A percentile compares a stretch with the other conserved stretches of the same genome.
phyloP scores from a whole-genome alignment of 169 alveolate species.

The Cryptosporidium sp. region DNA sequence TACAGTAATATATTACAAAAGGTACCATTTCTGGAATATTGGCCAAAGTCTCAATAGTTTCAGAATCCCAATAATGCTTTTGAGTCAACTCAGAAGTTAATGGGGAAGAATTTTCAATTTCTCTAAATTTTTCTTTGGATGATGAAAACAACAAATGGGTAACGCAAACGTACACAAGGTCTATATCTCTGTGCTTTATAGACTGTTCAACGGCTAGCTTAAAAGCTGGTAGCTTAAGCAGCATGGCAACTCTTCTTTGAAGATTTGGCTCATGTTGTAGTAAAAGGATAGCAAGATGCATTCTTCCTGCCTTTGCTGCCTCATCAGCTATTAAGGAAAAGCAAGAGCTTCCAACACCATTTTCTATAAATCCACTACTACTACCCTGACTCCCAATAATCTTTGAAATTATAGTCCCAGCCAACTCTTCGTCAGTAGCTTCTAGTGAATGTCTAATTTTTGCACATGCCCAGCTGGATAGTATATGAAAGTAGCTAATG shows the following conservation, averaged over 20 bases:
- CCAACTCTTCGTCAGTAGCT: constrained; percentile 82
- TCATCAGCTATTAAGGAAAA: constrained; percentile 76
- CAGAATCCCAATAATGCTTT: constrained; percentile 66
- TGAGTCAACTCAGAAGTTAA: constrained; percentile 21
- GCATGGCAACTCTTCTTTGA: constrained; percentile 77
- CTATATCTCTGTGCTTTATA: constrained; percentile 79
- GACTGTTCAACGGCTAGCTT: constrained; percentile 80
- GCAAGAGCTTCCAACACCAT: constrained; percentile 24
- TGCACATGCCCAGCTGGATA: constrained; percentile 82
- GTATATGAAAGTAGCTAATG: constrained; percentile 76
- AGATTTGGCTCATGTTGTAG: constrained; percentile 81
- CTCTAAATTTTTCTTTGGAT: background rate
- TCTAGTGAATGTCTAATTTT: constrained; percentile 81
- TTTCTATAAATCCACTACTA: background rate
- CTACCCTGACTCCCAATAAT: constrained; percentile 35
- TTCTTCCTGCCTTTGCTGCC: constrained; percentile 81
- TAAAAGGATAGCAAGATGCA: constrained; percentile 79
- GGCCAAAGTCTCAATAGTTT: constrained; percentile 53
- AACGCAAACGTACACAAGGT: constrained; percentile 82
- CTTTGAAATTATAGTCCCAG: constrained; percentile 26
- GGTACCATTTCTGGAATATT: constrained; percentile 67
- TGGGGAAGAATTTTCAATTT: background rate
- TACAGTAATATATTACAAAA: constrained; percentile 63
- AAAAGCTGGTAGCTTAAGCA: constrained; percentile 81
- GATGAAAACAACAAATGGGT: constrained; percentile 34